Conservation (phyloP, 2,329 filamentous ascomycete species). For the Claviceps paspali region DNA sequence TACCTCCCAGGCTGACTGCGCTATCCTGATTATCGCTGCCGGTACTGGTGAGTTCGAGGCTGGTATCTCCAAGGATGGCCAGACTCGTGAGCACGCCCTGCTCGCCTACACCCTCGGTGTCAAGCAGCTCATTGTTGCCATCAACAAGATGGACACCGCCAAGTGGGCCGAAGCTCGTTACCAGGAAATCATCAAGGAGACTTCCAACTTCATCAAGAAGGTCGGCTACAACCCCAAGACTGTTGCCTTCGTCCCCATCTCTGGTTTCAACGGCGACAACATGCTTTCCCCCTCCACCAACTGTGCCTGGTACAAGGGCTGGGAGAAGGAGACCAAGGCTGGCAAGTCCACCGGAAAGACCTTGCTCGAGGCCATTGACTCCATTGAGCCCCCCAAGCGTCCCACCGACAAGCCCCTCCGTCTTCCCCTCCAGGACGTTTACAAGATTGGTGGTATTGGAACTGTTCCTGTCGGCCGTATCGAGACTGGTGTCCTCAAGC, state of each 20-base stretch:
- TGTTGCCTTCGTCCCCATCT: conserved; percentile 98
- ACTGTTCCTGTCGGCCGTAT: conserved; percentile 99
- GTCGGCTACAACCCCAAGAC: conserved; percentile 99
- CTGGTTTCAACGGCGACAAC: conserved; percentile 99
- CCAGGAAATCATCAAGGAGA: conserved; percentile 99
- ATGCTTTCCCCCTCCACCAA: conserved; percentile 84
- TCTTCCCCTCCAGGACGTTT: conserved; percentile 99
- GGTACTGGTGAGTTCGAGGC: conserved; percentile 99
- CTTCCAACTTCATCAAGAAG: conserved; percentile 99
- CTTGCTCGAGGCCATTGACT: conserved; percentile 96
- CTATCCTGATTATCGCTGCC: conserved; percentile 98
- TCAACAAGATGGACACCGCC: conserved; percentile 99
- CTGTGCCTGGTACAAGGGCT: conserved; percentile 99
- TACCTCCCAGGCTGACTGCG: conserved; percentile 99
- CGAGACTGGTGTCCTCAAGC: conserved; percentile 95
- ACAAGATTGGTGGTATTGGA: conserved; percentile 99
- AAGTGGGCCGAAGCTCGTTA: conserved; percentile 95
- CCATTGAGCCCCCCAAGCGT: conserved; percentile 83
- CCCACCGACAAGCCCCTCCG: conserved; percentile 98
- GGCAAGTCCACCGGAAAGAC: conserved; percentile 85
- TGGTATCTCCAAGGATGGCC: conserved; percentile 99
- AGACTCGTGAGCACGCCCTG: conserved; percentile 99
- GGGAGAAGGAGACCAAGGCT: conserved; percentile 93
- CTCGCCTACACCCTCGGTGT: conserved; percentile 99
- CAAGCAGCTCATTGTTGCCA: conserved; percentile 98